These are phyloP conservation scores for Pythium brassicae DNA, from an alignment of 352 stramenopile genomes.

Conservation along the genomic window DNA sequence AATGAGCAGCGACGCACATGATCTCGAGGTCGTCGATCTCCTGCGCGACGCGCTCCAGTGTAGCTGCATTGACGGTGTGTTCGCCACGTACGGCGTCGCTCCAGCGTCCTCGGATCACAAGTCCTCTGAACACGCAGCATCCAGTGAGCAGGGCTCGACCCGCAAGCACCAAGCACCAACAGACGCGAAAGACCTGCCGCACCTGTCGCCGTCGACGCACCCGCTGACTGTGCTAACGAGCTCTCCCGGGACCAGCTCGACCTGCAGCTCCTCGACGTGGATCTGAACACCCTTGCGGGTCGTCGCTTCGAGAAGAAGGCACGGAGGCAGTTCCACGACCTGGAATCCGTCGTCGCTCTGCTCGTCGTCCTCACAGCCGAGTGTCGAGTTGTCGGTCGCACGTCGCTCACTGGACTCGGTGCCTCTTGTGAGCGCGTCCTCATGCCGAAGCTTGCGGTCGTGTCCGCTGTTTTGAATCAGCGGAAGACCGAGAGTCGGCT, in stretches of 20 bases:
- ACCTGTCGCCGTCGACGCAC: slow-evolving; percentile 43
- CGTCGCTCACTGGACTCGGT: too few species aligned
- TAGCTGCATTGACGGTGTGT: slow-evolving; percentile 22
- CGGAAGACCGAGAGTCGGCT: slow-evolving; percentile 12
- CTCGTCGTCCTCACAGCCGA: slow-evolving; percentile 8
- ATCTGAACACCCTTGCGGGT: slow-evolving; percentile 59
- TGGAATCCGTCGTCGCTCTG: slow-evolving; percentile 14
- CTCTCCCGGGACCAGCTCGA: slow-evolving; percentile 30
- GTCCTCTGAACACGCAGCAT: slow-evolving; percentile 26
- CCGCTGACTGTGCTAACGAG: neutral
- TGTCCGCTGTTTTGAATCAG: slow-evolving; percentile 9
- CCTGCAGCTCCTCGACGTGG: slow-evolving; percentile 52
- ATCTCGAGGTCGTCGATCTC: slow-evolving; percentile 66
- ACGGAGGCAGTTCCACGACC: slow-evolving; percentile 26
- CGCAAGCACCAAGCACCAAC: neutral
- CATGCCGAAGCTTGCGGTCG: neutral
- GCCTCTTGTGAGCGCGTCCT: neutral
- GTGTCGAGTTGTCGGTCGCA: neutral
- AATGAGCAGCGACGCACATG: slow-evolving; percentile 36
- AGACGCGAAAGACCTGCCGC: neutral
- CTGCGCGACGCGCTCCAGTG: slow-evolving; percentile 44
- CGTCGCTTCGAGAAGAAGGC: slow-evolving; percentile 57
- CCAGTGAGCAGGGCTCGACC: neutral
- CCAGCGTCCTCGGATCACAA: slow-evolving; percentile 47
- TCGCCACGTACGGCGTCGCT: slow-evolving; percentile 31